A percentile compares a stretch with the other conserved stretches of the same genome.
phyloP scores from a whole-genome alignment of 129 eudicot species.

The Chrysanthemum seticuspe region DNA sequence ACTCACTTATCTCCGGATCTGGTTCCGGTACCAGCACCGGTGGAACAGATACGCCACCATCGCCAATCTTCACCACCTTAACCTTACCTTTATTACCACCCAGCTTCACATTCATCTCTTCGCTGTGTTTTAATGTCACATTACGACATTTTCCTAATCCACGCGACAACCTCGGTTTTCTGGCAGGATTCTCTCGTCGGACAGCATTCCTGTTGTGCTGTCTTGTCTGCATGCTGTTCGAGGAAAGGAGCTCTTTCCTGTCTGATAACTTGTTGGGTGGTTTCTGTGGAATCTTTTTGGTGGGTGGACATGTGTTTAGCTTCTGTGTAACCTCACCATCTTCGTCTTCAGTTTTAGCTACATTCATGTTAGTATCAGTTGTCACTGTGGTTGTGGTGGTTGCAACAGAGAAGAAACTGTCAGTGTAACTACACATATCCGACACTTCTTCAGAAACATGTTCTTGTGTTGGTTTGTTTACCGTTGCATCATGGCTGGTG shows the following conservation, averaged over 20 bases:
- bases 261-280: conserved; percentile 20
- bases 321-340: conserved; percentile 44
- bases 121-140: conserved; percentile 9
- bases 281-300: not conserved
- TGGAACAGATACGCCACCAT: conserved; percentile 6
- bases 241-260: conserved; percentile 7
- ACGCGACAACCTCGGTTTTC: conserved; percentile 47
- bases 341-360: conserved; percentile 11
- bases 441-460: conserved; percentile 32
- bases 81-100: conserved; percentile 4
- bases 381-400: conserved; percentile 13
- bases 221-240: conserved; percentile 21
- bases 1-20: conserved; percentile 26
- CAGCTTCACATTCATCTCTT: conserved; percentile 18
- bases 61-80: conserved; percentile 23
- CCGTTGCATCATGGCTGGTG: not conserved
- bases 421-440: conserved; percentile 47
- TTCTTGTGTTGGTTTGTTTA: not conserved
- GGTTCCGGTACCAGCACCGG: not conserved
- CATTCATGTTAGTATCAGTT: conserved; percentile 21
- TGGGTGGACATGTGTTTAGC: conserved; percentile 5
- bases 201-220: conserved; percentile 21
- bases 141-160: conserved; percentile 24
- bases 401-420: conserved; percentile 43
- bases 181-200: conserved; percentile 27